These are phyloP conservation scores for Phaeoacremonium minimum DNA, from an alignment of 2,329 filamentous ascomycete genomes.

Conservation along the genomic window DNA sequence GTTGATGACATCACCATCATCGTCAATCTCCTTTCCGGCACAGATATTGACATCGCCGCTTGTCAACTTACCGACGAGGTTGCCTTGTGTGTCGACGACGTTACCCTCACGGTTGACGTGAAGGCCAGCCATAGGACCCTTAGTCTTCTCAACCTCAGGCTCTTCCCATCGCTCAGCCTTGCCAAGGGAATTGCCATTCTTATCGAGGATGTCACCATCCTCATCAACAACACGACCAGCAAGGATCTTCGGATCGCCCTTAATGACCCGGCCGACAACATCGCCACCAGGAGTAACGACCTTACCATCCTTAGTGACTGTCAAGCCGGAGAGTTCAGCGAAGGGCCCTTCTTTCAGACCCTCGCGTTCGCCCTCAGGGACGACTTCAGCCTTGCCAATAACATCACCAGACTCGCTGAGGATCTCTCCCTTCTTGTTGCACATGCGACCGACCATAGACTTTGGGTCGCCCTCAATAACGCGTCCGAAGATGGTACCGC, in stretches of 20 bases:
- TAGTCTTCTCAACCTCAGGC: constrained; percentile 45
- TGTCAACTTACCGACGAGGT: constrained; percentile 62
- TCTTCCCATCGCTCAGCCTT: constrained; percentile 58
- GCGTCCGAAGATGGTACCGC: constrained; percentile 55
- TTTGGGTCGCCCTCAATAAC: constrained; percentile 64
- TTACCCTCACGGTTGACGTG: constrained; percentile 56
- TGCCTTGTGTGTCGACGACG: constrained; percentile 53
- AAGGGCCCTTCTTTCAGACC: constrained; percentile 64
- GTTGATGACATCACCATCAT: constrained; percentile 68
- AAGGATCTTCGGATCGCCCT: constrained; percentile 68
- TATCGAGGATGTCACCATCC: constrained; percentile 78
- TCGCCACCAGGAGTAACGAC: constrained; percentile 63
- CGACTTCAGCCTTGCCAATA: constrained; percentile 63
- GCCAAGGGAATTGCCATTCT: constrained; percentile 59
- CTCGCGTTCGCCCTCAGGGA: constrained; percentile 62
- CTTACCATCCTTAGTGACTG: constrained; percentile 65
- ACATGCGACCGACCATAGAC: constrained; percentile 63
- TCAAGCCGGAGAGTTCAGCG: constrained; percentile 59
- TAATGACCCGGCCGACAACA: constrained; percentile 66
- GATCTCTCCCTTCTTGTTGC: constrained; percentile 67
- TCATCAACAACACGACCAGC: constrained; percentile 73
- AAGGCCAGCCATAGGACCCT: constrained; percentile 48
- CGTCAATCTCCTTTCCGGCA: constrained; percentile 65
- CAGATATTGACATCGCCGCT: constrained; percentile 63
- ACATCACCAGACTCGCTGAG: constrained; percentile 70